These are phyloP conservation scores for Phytopythium boreale DNA, from an alignment of 352 stramenopile species.

Conservation along the genomic window DNA sequence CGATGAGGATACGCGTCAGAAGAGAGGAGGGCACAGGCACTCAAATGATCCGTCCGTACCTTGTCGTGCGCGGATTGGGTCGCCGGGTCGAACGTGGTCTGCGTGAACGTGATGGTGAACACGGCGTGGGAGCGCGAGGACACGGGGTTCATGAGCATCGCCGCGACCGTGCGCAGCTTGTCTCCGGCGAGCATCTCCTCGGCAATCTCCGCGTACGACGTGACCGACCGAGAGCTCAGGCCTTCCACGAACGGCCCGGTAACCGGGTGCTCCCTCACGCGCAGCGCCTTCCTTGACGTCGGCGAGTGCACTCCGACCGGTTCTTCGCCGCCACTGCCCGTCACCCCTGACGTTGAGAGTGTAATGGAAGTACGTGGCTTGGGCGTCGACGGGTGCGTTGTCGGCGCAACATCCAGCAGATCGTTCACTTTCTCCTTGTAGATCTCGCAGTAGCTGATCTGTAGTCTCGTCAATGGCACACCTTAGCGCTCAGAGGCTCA, in stretches of 20 bases:
- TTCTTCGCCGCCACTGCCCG: slow-evolving; percentile 2
- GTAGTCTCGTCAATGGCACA: slow-evolving; percentile 4
- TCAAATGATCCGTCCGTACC: slow-evolving; percentile 17
- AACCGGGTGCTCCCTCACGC: slow-evolving; percentile 79
- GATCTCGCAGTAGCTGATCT: slow-evolving; percentile 77
- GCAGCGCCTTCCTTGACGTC: slow-evolving; percentile 32
- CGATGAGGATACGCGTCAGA: background rate
- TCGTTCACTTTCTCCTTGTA: slow-evolving; percentile 89
- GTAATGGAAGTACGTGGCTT: slow-evolving; percentile 30
- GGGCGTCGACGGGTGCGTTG: background rate
- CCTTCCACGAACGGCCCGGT: slow-evolving; percentile 85
- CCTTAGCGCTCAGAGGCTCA: background rate
- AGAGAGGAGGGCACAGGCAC: no score
- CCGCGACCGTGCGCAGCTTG: slow-evolving; percentile 92
- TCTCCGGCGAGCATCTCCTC: slow-evolving; percentile 88
- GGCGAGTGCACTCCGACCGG: background rate
- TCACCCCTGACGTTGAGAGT: slow-evolving; percentile 11
- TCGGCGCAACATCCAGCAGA: slow-evolving; percentile 39
- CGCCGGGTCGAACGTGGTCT: slow-evolving; percentile 60
- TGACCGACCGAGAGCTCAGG: slow-evolving; percentile 61
- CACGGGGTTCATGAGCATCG: slow-evolving; percentile 96
- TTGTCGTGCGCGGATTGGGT: slow-evolving; percentile 67
- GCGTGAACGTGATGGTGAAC: slow-evolving; percentile 94
- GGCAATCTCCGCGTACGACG: slow-evolving; percentile 76
- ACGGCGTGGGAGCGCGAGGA: slow-evolving; percentile 96